A percentile compares a stretch with the other conserved stretches of the same genome.
These are phyloP conservation scores for Clitopilus hobsonii DNA, from an alignment of 768 basidiomycete genomes.

Conservation along the genomic window DNA sequence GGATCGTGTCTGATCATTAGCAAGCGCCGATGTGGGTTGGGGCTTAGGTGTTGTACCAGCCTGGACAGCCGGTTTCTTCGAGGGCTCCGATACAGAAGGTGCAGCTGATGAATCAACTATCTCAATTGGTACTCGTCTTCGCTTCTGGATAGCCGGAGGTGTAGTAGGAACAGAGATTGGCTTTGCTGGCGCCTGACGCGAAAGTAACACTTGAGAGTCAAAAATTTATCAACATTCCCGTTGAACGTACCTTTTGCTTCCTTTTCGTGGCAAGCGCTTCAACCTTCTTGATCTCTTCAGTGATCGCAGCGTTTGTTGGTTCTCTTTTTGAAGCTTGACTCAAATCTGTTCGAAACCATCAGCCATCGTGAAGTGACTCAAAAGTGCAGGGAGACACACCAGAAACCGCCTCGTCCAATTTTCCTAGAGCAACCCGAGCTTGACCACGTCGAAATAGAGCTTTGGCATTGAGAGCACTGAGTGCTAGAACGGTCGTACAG, in stretches of 20 bases:
- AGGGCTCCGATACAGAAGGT: background rate
- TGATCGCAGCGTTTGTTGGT: constrained; percentile 57
- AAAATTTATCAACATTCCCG: background rate
- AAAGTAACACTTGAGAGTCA: background rate
- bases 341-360: constrained; percentile 44
- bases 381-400: constrained; percentile 39
- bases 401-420: constrained; percentile 50
- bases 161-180: constrained; percentile 13
- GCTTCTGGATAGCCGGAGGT: constrained; percentile 25
- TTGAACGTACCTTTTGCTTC: constrained; percentile 27
- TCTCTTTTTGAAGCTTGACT: constrained; percentile 54
- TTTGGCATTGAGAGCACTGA: constrained; percentile 65
- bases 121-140: constrained; percentile 60
- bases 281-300: constrained; percentile 56
- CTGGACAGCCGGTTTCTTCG: background rate
- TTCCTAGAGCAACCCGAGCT: constrained; percentile 55
- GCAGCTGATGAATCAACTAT: constrained; percentile 38
- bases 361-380: background rate
- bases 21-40: background rate
- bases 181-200: constrained; percentile 20
- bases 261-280: constrained; percentile 30
- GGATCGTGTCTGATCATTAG: too few species aligned
- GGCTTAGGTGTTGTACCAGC: background rate
- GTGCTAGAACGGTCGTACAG: constrained; percentile 57
- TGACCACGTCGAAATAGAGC: constrained; percentile 77